A percentile compares a stretch with the other conserved stretches of the same genome.
Evolutionary conservation across 108 stramenopile genomes (phyloP).

Genomic region (Fistulifera solaris): DNA sequence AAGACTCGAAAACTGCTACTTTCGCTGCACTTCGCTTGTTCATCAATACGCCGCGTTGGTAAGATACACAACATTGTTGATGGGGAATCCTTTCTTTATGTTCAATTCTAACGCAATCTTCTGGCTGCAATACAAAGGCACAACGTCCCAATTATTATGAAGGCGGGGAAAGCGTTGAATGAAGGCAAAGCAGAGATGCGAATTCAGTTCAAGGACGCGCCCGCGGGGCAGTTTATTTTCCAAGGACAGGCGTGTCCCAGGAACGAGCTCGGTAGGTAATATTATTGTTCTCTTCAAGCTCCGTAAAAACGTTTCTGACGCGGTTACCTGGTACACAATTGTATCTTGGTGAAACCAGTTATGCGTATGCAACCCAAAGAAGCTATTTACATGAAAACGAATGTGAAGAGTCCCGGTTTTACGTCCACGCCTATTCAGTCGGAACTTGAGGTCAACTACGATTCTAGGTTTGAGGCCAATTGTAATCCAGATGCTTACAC

Average conservation of each 20-base stretch:
- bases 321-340: neutral
- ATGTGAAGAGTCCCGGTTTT: conserved; percentile 93
- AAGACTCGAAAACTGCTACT: conserved; percentile 85
- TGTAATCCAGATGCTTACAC: conserved; percentile 94
- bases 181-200: conserved; percentile 95
- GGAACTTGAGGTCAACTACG: conserved; percentile 91
- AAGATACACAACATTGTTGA: conserved; percentile 17
- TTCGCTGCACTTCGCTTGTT: conserved; percentile 77
- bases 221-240: conserved; percentile 57
- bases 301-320: no score
- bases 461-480: conserved; percentile 46
- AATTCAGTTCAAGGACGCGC: conserved; percentile 88
- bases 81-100: no score
- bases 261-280: conserved; percentile 72
- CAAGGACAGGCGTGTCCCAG: conserved; percentile 46
- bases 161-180: conserved; percentile 88
- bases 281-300: no score
- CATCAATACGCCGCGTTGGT: conserved; percentile 94
- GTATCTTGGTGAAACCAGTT: conserved; percentile 25
- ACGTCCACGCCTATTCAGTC: conserved; percentile 69
- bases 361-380: conserved; percentile 88
- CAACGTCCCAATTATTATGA: conserved; percentile 93
- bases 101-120: no score
- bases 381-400: conserved; percentile 93
- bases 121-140: no score